Percentiles rank a stretch among this genome's conserved stretches.
phyloP scores from a whole-genome alignment of 768 basidiomycete genomes.

The Mycena venus region DNA sequence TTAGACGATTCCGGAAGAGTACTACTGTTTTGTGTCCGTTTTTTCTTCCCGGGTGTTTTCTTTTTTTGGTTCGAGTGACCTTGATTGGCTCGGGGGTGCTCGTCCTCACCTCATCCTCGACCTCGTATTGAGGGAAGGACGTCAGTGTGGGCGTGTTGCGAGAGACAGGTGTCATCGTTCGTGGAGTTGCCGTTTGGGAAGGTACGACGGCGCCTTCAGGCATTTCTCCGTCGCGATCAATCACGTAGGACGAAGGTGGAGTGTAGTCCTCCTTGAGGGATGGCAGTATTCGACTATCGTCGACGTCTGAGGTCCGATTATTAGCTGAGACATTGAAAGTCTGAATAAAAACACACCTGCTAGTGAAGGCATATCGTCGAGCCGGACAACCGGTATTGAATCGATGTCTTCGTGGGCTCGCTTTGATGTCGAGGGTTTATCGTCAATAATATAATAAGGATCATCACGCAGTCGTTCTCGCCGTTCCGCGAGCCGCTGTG shows the following conservation, averaged over 20 bases:
- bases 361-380: conserved; percentile 79
- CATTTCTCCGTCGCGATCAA: conserved; percentile 91
- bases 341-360: conserved; percentile 37
- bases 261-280: conserved; percentile 58
- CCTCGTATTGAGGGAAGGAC: conserved; percentile 69
- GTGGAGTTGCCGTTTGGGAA: conserved; percentile 26
- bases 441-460: conserved; percentile 91
- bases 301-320: conserved; percentile 38
- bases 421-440: conserved; percentile 54
- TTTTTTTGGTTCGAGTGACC: conserved; percentile 85
- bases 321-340: background rate
- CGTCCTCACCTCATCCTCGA: conserved; percentile 60
- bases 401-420: conserved; percentile 76
- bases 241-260: conserved; percentile 64
- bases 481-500: conserved; percentile 81
- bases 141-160: conserved; percentile 53
- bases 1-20: conserved; percentile 19
- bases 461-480: conserved; percentile 85
- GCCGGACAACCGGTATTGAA: conserved; percentile 88
- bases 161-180: conserved; percentile 43
- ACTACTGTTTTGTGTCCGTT: conserved; percentile 58
- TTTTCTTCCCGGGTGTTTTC: conserved; percentile 74
- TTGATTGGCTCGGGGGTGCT: conserved; percentile 80
- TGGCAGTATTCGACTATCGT: conserved; percentile 53
- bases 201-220: conserved; percentile 65